phyloP scores from a whole-genome alignment of 768 basidiomycete genomes.

The Naganishia kalamii region DNA sequence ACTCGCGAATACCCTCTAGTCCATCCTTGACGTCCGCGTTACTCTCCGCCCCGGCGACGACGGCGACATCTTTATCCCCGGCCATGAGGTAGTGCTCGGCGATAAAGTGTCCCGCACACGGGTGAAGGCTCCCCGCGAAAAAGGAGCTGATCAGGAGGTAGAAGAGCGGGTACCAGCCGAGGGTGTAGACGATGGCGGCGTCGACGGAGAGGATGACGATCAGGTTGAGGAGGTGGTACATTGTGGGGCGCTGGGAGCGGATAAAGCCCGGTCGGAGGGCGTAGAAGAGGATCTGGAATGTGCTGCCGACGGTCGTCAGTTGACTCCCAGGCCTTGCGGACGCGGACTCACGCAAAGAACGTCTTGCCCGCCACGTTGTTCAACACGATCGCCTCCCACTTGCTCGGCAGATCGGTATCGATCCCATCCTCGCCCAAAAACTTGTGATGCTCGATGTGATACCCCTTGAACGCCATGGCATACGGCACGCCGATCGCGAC shows the following conservation, averaged over 20 bases:
- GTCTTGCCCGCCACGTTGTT: conserved; percentile 97
- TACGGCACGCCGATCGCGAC: conserved; percentile 92
- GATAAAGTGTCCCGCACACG: conserved; percentile 94
- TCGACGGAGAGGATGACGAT: conserved; percentile 65
- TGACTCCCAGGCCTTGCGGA: background rate
- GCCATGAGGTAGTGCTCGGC: conserved; percentile 79
- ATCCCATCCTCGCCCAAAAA: conserved; percentile 90
- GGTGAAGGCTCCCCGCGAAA: conserved; percentile 93
- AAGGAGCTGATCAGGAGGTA: conserved; percentile 86
- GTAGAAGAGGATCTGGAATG: conserved; percentile 97
- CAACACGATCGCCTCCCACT: conserved; percentile 71
- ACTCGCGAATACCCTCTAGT: conserved; percentile 47
- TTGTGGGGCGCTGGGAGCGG: conserved; percentile 68
- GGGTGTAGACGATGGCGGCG: conserved; percentile 52
- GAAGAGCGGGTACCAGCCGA: conserved; percentile 54
- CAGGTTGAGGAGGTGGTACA: conserved; percentile 80
- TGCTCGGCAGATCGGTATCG: conserved; percentile 89
- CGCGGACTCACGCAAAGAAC: conserved; percentile 74
- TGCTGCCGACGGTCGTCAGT: conserved; percentile 51
- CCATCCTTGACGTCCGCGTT: conserved; percentile 29
- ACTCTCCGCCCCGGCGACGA: conserved; percentile 20
- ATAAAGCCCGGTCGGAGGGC: conserved; percentile 92
- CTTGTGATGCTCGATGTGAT: conserved; percentile 96
- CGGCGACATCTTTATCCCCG: conserved; percentile 20
- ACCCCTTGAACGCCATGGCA: conserved; percentile 91